These are phyloP conservation scores for Nicotiana otophora DNA, from an alignment of 257 asterid genomes.

Conservation along the genomic window DNA sequence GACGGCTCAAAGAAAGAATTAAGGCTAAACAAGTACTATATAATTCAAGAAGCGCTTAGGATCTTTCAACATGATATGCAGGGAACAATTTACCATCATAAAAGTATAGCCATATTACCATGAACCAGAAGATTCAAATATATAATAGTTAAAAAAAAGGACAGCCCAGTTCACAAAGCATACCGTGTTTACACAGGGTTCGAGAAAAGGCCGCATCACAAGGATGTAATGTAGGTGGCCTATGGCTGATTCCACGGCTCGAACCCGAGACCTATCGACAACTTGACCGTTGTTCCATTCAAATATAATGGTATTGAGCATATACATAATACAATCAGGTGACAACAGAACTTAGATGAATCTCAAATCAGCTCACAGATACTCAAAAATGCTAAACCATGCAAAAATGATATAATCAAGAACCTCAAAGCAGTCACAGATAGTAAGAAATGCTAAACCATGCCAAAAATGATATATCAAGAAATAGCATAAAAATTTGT, in stretches of 20 bases:
- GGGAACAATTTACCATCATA: background rate
- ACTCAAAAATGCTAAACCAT: background rate
- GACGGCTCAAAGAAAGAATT: background rate
- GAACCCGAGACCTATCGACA: too few species aligned
- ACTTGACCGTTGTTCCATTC: background rate
- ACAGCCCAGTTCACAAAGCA: too few species aligned
- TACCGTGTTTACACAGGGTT: too few species aligned
- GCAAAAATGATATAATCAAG: background rate
- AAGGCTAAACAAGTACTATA: background rate
- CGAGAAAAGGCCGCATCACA: too few species aligned
- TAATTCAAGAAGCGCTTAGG: background rate
- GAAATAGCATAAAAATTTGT: background rate
- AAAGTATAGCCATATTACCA: background rate
- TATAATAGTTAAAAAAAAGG: background rate
- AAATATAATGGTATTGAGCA: background rate
- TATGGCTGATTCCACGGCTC: too few species aligned
- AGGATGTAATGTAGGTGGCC: too few species aligned
- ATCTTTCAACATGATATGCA: background rate
- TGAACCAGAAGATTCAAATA: background rate
- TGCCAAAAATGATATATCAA: too few species aligned
- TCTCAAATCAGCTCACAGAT: background rate
- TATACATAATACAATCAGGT: too few species aligned
- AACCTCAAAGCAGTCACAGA: background rate
- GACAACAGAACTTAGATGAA: background rate
- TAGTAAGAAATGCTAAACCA: background rate